Conservation (phyloP, 768 basidiomycete genomes). For the Crucibulum laeve region DNA sequence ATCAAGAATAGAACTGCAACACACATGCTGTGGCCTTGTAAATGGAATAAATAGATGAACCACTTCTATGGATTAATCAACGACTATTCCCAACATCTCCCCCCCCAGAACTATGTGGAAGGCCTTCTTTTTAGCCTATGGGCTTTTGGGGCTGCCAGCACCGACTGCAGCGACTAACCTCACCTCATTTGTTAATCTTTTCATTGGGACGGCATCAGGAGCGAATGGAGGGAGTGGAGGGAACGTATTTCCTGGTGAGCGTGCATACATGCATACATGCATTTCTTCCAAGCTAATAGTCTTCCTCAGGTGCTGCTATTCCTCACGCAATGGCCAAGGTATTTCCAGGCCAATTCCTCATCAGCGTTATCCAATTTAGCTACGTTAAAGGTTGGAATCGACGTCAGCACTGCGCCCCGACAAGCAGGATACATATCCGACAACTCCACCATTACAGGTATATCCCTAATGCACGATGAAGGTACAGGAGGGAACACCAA, state of each 20-base stretch:
- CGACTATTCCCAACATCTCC: background rate
- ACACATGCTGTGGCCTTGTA: background rate
- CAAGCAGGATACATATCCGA: constrained; percentile 48
- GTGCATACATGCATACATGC: background rate
- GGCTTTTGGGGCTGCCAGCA: background rate
- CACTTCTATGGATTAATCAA: no score
- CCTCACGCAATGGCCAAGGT: constrained; percentile 54
- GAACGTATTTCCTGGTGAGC: constrained; percentile 42
- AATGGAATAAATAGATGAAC: no score
- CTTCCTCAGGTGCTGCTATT: constrained; percentile 31
- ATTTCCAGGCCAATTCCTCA: background rate
- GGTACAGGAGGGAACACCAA: constrained; percentile 48
- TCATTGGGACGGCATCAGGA: constrained; percentile 45
- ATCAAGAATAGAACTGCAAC: no score
- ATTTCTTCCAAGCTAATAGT: background rate
- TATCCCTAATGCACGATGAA: constrained; percentile 51
- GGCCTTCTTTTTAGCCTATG: background rate
- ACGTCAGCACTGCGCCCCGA: constrained; percentile 42
- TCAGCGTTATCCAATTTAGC: background rate
- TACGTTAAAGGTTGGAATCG: constrained; percentile 40
- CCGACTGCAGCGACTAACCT: constrained; percentile 20
- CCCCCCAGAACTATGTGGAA: background rate
- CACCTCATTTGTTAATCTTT: constrained; percentile 45
- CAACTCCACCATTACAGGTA: constrained; percentile 38
- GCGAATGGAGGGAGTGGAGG: constrained; percentile 42